Base-by-base conservation (phyloP, 495 filamentous ascomycete genomes). In the Aspergillus olivimuriae region DNA sequence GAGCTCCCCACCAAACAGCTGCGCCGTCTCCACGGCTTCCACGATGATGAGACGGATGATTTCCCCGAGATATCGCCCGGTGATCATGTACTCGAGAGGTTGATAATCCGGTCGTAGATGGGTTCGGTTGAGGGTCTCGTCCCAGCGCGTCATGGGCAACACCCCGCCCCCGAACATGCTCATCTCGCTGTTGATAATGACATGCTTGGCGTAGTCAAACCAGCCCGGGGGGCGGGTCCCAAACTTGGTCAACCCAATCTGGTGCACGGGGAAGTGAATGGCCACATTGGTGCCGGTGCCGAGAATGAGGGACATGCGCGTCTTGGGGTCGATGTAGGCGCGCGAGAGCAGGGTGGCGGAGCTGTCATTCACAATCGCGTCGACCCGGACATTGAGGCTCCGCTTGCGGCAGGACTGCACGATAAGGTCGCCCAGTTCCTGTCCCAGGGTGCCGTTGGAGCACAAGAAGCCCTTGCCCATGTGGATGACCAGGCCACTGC, bases 211-310 rank as follows among this genome's bases (percentile, higher is more conserved):
- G 31, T 80, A 66, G 10, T 73, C 71, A 28, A 66, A 77, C 62
- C 63, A 69, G 10, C 60, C 61, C 11, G 59, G 52, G 0, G 63
- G 61, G 23, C 74, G 53, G 0, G 49, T 44, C 5, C 66, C 67
- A 37, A 77, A 73, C 50, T 94, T 94, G 53, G 66, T 70, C 7
- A 69, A 62, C 38, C 82, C 77, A 21, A 95, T 74, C 40, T 74
- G 78, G 34, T 69, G 72, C 6, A 86, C 67, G 39, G 68, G 80
- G 61, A 70, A 89, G 63, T 65, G 84, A 62, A 63, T 86, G 1
- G 89, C 89, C 33, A 88, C 86, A 57, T 94, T 95, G 46, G 83
- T 86, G 21, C 89, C 89, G 0, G 89, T 94, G 6, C 88, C 89
- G 8, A 87, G 78, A 39, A 95, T 91, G 7, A 92, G 68, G 4